A percentile compares a stretch with the other conserved stretches of the same genome.
These are phyloP conservation scores for Globisporangium megalacanthum DNA, from an alignment of 352 stramenopile species.

Conservation along the genomic window DNA sequence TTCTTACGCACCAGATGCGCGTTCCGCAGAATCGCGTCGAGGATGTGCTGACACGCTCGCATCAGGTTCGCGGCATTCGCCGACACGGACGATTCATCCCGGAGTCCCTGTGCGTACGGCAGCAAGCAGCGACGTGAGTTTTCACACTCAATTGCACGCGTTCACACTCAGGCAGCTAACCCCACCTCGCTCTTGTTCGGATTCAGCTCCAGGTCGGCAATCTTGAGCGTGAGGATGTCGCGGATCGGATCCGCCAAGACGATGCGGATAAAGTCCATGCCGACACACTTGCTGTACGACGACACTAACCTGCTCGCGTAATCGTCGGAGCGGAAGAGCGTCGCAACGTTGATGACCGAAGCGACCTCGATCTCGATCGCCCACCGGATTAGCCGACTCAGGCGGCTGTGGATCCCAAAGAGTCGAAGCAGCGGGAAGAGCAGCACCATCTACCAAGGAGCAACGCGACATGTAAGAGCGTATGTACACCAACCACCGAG, in stretches of 20 bases:
- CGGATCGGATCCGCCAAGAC: conserved; percentile 58
- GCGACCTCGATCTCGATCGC: conserved; percentile 73
- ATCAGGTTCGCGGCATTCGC: conserved; percentile 77
- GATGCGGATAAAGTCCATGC: conserved; percentile 60
- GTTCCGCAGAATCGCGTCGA: conserved; percentile 77
- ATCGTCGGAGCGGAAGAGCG: conserved; percentile 74
- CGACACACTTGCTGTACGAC: conserved; percentile 72
- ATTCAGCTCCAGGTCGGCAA: conserved; percentile 74
- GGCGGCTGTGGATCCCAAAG: conserved; percentile 50
- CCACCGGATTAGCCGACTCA: conserved; percentile 64
- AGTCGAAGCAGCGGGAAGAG: conserved; percentile 57
- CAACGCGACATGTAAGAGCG: neutral
- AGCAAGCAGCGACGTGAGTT: neutral
- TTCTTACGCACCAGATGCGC: conserved; percentile 27
- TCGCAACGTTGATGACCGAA: conserved; percentile 69
- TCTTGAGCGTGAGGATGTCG: conserved; percentile 54
- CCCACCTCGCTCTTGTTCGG: conserved; percentile 46
- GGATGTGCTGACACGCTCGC: conserved; percentile 73
- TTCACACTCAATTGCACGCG: too few species aligned
- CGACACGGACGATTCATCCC: conserved; percentile 25
- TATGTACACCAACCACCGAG: neutral
- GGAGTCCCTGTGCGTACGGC: conserved; percentile 14
- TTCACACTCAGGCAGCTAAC: neutral
- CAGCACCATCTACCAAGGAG: conserved; percentile 34
- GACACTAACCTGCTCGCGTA: conserved; percentile 68